Conservation (phyloP, 2,329 filamentous ascomycete species). For the Colletotrichum gloeosporioides region DNA sequence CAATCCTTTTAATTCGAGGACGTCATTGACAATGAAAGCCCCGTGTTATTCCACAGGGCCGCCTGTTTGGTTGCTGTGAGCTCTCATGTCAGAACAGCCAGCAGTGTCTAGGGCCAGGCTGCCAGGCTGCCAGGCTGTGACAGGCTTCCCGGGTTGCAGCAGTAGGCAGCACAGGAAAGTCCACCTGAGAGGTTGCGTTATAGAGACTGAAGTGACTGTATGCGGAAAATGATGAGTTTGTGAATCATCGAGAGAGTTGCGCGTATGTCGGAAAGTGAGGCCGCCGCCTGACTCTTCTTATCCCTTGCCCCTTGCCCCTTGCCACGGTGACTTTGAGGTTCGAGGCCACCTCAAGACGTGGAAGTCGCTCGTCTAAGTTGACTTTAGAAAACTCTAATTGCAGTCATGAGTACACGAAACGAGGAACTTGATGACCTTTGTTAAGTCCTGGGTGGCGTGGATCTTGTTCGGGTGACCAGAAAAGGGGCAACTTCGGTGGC, state of each 20-base stretch:
- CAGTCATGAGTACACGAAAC: neutral
- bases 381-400: neutral
- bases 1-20: neutral
- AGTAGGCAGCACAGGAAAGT: accelerated
- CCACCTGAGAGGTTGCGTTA: accelerated
- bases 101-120: neutral
- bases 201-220: neutral
- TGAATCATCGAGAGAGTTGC: neutral
- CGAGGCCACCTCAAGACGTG: neutral
- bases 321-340: neutral
- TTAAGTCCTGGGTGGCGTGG: neutral
- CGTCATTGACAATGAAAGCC: neutral
- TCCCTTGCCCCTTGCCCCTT: neutral
- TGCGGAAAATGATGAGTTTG: neutral
- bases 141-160: neutral
- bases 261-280: neutral
- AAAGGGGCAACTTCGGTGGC: neutral
- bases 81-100: neutral
- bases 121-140: neutral
- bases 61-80: neutral
- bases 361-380: too few species aligned
- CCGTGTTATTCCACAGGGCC: neutral
- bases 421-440: neutral
- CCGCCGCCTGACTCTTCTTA: neutral
- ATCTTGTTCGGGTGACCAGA: neutral